These are phyloP conservation scores for Pyricularia sp. DNA, from an alignment of 2,329 filamentous ascomycete species.

Conservation along the genomic window DNA sequence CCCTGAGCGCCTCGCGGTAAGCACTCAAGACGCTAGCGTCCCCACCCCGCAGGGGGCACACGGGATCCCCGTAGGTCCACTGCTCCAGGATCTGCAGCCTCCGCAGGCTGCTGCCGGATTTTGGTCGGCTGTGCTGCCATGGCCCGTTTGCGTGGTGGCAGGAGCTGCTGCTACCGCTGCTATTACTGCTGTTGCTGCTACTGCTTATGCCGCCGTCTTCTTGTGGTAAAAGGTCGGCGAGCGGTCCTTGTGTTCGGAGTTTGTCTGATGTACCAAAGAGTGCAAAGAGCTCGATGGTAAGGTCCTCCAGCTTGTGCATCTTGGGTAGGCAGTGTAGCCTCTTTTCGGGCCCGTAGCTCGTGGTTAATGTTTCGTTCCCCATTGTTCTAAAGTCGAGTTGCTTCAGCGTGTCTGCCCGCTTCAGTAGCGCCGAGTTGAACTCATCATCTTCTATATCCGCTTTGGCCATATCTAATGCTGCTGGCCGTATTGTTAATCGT, in stretches of 20 bases:
- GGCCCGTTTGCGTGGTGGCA: background rate
- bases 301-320: background rate
- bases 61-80: conserved; percentile 4
- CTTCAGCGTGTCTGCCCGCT: conserved; percentile 2
- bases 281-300: conserved; percentile 2
- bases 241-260: background rate
- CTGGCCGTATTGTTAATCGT: conserved; percentile 31
- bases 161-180: too few species aligned
- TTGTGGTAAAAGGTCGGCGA: background rate
- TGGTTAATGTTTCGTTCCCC: conserved; percentile 3
- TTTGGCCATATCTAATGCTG: conserved; percentile 38
- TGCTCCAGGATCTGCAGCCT: background rate
- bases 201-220: background rate
- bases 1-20: background rate
- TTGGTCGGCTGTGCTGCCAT: background rate
- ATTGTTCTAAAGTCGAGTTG: conserved; percentile 2
- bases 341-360: conserved; percentile 1
- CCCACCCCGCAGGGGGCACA: background rate
- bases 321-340: conserved; percentile 4
- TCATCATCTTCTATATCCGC: conserved; percentile 12
- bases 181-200: background rate
- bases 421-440: conserved; percentile 2
- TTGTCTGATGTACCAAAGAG: conserved; percentile 2
- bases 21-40: background rate
- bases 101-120: background rate